Conservation (phyloP, 1,284 basidiomycete genomes). For the Rhodotorula sp. region DNA sequence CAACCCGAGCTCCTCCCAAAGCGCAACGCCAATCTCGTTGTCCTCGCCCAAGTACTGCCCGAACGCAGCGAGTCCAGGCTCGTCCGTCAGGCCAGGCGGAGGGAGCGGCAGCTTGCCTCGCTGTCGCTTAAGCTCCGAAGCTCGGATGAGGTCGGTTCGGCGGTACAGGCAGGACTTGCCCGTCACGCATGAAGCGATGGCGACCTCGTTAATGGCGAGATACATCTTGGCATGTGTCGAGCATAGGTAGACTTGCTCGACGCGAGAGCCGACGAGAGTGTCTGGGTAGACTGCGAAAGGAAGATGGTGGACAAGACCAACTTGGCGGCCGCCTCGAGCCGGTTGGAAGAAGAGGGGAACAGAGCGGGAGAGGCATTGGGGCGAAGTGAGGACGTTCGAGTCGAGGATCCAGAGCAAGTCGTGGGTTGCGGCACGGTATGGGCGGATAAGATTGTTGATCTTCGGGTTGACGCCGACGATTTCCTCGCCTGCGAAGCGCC, state of each 20-base stretch:
- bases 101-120: conserved; percentile 4
- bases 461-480: conserved; percentile 89
- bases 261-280: conserved; percentile 65
- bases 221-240: conserved; percentile 99
- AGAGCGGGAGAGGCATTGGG: conserved; percentile 78
- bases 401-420: conserved; percentile 97
- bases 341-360: conserved; percentile 64
- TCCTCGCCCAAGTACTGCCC: conserved; percentile 87
- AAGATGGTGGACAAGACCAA: conserved; percentile 93
- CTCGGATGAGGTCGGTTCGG: conserved; percentile 73
- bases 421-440: conserved; percentile 74
- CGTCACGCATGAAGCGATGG: conserved; percentile 91
- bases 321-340: conserved; percentile 40
- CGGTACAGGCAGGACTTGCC: conserved; percentile 96
- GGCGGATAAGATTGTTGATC: conserved; percentile 89
- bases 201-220: conserved; percentile 80
- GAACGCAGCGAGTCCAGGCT: conserved; percentile 67
- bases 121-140: conserved; percentile 44
- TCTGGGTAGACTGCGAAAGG: conserved; percentile 74
- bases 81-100: conserved; percentile 28
- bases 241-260: conserved; percentile 93
- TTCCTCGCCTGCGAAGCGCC: conserved; percentile 51
- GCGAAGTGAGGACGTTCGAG: conserved; percentile 78
- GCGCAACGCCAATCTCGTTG: conserved; percentile 83
- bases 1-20: conserved; percentile 86